phyloP scores from a whole-genome alignment of 1,284 basidiomycete species.

The Hemileia vastatrix region DNA sequence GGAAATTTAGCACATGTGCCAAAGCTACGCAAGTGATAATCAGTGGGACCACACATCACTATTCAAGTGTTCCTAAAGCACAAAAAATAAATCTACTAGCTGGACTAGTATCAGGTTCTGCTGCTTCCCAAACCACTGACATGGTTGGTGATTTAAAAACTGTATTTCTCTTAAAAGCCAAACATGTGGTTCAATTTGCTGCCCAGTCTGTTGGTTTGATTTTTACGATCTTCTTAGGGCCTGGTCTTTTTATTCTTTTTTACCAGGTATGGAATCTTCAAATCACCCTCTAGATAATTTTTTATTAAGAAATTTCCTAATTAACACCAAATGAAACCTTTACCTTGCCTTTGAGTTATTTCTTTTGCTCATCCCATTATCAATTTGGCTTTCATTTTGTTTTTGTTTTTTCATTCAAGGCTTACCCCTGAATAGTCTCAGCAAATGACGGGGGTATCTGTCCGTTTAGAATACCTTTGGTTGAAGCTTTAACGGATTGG shows the following conservation, averaged over 20 bases:
- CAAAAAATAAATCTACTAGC: slow-evolving; percentile 55
- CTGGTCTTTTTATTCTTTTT: slow-evolving; percentile 57
- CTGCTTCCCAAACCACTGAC: slow-evolving; percentile 56
- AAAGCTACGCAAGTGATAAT: slow-evolving; percentile 56
- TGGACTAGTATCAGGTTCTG: slow-evolving; percentile 53
- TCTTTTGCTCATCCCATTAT: slow-evolving; percentile 30
- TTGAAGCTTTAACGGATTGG: slow-evolving; percentile 52
- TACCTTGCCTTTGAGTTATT: no score
- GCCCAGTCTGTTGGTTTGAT: slow-evolving; percentile 55
- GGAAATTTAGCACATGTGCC: slow-evolving; percentile 47
- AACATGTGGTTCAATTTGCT: slow-evolving; percentile 58
- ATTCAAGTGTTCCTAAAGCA: slow-evolving; percentile 45
- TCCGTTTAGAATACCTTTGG: slow-evolving; percentile 55
- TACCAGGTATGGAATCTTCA: slow-evolving; percentile 37
- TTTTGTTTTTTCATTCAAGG: slow-evolving; percentile 48
- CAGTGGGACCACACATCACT: slow-evolving; percentile 53
- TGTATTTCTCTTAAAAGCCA: slow-evolving; percentile 58
- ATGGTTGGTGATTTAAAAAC: slow-evolving; percentile 67
- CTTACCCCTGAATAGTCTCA: slow-evolving; percentile 57
- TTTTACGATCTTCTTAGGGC: slow-evolving; percentile 54
- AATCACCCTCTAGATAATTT: background rate
- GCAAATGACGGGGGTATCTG: slow-evolving; percentile 46
- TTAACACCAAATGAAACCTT: slow-evolving; percentile 28
- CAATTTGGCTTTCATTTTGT: no score
- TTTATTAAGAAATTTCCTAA: background rate